Base-by-base conservation (phyloP, 2,329 filamentous ascomycete species). In the Ceratocystiopsis sp. region DNA sequence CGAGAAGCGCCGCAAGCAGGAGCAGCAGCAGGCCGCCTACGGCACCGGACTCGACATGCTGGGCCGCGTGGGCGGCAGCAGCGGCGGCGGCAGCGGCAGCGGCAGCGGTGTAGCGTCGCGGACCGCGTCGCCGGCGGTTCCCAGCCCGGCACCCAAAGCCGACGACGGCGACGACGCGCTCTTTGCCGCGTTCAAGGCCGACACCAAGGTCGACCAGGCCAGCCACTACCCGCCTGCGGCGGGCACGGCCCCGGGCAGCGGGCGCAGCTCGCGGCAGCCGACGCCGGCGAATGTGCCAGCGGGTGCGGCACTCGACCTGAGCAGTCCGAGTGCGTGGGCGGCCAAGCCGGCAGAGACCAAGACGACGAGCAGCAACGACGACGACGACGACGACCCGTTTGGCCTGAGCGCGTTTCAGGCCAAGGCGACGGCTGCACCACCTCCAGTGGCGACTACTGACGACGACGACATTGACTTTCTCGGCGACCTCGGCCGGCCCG, bases 371-470 rank as follows among this genome's bases (percentile, higher is more conserved):
- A 16, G 29, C 61, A 16, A 3, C 25, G 25, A 15, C 48, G 62
- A 59, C 13, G 80, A 89, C 45, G 84, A 94, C 52, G 85, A 93
- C 55, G 85, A 94, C 55, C 84, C 86, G 2, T 95, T 96, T 57
- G 89, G 84, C 1, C 64, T 95, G 34, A 78, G 69, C 46, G 66
- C 80, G 49, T 57, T 85, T 53, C 72, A 73, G 49, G 61, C 58
- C 55, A 61, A 63, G 51, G 5, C 48, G 1, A 43, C 33, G 9
- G 42, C 50, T 1, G 42, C 48, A 42, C 29, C 49, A 43, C 38
- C 53, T 29, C 45, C 57, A 5, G 48, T 47, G 10, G 54, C 49
- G 17, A n/a, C 29, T 5, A 11, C 8, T 41, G 40, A 48, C 1
- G 60, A 59, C n/a, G 74, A 78, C 29, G 73, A 78, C 40, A 72